Base-by-base conservation (phyloP, 805 yeast genomes). In the Schwanniomyces sp. region DNA sequence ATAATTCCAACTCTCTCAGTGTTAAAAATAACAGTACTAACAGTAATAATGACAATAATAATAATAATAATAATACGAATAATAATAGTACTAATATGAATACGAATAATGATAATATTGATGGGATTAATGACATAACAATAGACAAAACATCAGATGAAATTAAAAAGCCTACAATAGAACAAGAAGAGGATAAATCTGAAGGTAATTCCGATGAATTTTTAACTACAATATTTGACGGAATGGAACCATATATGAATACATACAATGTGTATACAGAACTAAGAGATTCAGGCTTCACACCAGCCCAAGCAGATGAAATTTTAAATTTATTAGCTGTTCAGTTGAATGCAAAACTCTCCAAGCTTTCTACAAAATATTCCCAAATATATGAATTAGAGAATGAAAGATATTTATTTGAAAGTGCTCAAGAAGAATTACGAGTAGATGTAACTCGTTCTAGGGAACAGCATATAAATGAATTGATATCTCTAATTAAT, bases 351-450 rank as follows among this genome's bases (percentile, higher is more conserved):
- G 46, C 64, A n/a, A 73, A 74, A 51, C 59, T 74, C 40, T 53
- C 69, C 24, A 72, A 71, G 61, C 66, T 84, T 30, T 72, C 75
- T 41, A 62, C 67, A 4, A 72, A 71, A 48, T 81, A 78, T 61
- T 67, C 79, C 4, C 82, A 80, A 18, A 67, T 67, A 25, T 81
- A 82, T 51, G 96, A 90, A 55, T 69, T 90, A 12, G 96, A 91
- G 52, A 92, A 91, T 58, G 97, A 92, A 57, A 79, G 82, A 18
- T 94, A 92, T 61, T 68, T 94, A 11, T 91, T 90, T 63, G 92
- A 91, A 61, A 95, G 97, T 28, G 96, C 97, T 0, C 89, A 89
- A 51, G 85, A 91, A 46, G 98, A 92, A 63, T 67, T 92, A 32
- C 68, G 86, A 42, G 88, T 86, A 40, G 96, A 91, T 56, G 80